Base-by-base conservation (phyloP, 768 basidiomycete genomes). In the Pluteus cervinus region DNA sequence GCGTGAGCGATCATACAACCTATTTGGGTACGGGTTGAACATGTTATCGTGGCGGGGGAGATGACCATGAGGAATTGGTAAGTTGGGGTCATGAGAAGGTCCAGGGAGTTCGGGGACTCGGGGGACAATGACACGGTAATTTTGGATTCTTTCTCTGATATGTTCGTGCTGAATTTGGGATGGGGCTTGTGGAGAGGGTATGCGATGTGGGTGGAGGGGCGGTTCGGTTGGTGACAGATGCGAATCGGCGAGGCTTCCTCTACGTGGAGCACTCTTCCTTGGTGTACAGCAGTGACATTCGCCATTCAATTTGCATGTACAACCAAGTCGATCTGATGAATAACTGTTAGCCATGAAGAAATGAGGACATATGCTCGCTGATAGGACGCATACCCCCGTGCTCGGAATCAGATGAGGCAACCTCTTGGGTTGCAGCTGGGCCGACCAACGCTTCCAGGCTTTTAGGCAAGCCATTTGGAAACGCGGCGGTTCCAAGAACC, bases 401-500 rank as follows among this genome's bases (percentile, higher is more conserved):
- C 51, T 83, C 79, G 39, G 79, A 77, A 49, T 81, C 79, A 40
- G 71, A 68, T 33, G 64, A 60, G 34, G 66, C 66, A 46, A 69
- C 66, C 47, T 80, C 77, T 35, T 69, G 66, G 16, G 57, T 52
- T 33, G 51, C 46, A 45, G 65, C 66, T 46, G 61, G 53, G 43
- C 69, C 68, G 55, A 72, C 69, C 70, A 70, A 75, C 68, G 77
- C 71, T 69, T 73, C 79, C 65, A 81, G 68, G 59, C 74, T 73
- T 57, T 74, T 68, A 12, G 82, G 80, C 26, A 88, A 69, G 63
- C 86, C 86, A 52, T 81, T 65, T 44, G 86, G 86, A 67, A 86
- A 88, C 68, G 85, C 71, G 71, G 86, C 82, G 65, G 73, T 63
- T 52, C 75, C 73, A 51, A 75, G 71, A 53, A 79, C 65, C 65